Conservation (phyloP, 2,329 filamentous ascomycete species). For the Hymenotorrendiella dingleyae region DNA sequence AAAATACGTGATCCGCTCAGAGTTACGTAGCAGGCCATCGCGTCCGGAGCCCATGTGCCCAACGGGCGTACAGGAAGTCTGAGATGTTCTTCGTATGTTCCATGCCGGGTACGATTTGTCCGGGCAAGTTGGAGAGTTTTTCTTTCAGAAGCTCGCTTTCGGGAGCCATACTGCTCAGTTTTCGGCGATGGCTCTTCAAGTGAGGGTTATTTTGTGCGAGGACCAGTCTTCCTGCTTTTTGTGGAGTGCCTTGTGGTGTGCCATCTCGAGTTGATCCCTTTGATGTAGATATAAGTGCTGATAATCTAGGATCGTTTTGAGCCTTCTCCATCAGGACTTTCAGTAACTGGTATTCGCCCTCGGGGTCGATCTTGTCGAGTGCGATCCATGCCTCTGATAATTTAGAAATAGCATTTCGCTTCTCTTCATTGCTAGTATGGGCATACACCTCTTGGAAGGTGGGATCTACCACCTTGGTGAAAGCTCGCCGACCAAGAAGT, state of each 20-base stretch:
- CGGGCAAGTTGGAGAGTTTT: conserved; percentile 44
- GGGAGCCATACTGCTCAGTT: conserved; percentile 37
- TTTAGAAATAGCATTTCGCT: conserved; percentile 76
- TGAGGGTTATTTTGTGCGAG: conserved; percentile 81
- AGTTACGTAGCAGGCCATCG: conserved; percentile 49
- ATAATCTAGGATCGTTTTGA: conserved; percentile 61
- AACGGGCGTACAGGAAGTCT: conserved; percentile 84
- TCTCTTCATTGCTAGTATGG: conserved; percentile 64
- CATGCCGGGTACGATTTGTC: conserved; percentile 63
- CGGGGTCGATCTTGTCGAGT: conserved; percentile 81
- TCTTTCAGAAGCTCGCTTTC: conserved; percentile 43
- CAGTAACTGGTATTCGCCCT: conserved; percentile 82
- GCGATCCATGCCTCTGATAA: conserved; percentile 81
- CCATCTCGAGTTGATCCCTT: conserved; percentile 48
- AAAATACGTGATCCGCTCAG: conserved; percentile 7
- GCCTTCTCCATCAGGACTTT: conserved; percentile 70
- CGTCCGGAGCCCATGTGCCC: conserved; percentile 75
- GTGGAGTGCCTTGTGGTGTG: conserved; percentile 45
- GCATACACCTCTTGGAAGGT: conserved; percentile 80
- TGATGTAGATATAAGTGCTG: conserved; percentile 27
- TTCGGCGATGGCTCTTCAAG: conserved; percentile 69
- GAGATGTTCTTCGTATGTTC: conserved; percentile 86
- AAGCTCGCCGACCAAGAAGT: conserved; percentile 72
- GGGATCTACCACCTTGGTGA: conserved; percentile 74
- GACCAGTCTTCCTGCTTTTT: conserved; percentile 53